Percentiles rank a stretch among this genome's conserved stretches.
Conservation (phyloP, 208 protist genomes). For the Leishmania aethiopica region DNA sequence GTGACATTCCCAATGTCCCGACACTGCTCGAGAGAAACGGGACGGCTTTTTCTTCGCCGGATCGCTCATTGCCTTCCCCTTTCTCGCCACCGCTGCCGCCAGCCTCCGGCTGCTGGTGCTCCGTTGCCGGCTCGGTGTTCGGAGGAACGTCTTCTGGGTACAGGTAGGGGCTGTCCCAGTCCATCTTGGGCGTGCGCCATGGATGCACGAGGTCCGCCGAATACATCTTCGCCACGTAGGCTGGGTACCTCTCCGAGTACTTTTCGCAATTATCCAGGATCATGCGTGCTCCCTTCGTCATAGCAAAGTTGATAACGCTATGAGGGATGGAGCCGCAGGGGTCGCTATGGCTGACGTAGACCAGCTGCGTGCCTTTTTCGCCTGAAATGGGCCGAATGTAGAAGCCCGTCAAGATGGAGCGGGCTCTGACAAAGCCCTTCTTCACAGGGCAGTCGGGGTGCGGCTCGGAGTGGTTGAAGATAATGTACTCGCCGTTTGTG, state of each 20-base stretch:
- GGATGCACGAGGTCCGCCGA: conserved; percentile 46
- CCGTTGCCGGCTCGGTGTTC: not conserved
- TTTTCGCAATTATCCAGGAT: conserved; percentile 73
- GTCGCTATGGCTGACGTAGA: conserved; percentile 88
- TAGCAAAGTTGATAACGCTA: conserved; percentile 78
- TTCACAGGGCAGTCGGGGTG: conserved; percentile 78
- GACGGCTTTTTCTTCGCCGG: not conserved
- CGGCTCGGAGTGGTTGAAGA: conserved; percentile 91
- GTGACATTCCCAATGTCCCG: not conserved
- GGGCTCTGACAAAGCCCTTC: conserved; percentile 76
- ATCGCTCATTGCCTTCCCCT: not conserved
- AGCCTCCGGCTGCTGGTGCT: not conserved
- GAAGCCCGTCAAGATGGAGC: conserved; percentile 86
- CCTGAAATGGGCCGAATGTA: conserved; percentile 62
- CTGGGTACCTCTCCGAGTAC: conserved; percentile 67
- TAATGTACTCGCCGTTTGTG: conserved; percentile 88
- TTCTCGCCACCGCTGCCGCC: not conserved
- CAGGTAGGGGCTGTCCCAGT: conserved; percentile 72
- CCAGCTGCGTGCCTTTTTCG: conserved; percentile 54
- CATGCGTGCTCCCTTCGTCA: conserved; percentile 60
- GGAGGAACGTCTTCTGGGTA: conserved; percentile 62
- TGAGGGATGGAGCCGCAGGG: conserved; percentile 85
- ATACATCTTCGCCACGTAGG: conserved; percentile 63
- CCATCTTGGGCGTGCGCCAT: conserved; percentile 83
- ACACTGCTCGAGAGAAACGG: conserved; percentile 10